These are phyloP conservation scores for Linnemannia schmuckeri DNA, from an alignment of 192 early-diverging fungal genomes.

Conservation along the genomic window DNA sequence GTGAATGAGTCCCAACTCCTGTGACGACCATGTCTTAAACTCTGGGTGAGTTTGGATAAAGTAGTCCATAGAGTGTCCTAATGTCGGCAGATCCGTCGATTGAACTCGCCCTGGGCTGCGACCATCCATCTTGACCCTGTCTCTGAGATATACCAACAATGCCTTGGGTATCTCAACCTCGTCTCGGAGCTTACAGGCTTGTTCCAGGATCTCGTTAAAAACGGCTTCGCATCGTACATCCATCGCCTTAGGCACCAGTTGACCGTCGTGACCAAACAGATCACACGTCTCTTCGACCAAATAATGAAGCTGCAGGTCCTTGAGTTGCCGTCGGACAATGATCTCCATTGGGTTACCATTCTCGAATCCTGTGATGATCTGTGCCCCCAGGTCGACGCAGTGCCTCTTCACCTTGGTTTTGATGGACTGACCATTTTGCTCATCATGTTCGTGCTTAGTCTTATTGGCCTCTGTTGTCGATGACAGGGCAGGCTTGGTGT, in stretches of 20 bases:
- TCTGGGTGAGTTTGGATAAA: slow-evolving; percentile 58
- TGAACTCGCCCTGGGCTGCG: slow-evolving; percentile 14
- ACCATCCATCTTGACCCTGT: slow-evolving; percentile 5
- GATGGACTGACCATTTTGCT: background rate
- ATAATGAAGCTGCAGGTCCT: slow-evolving; percentile 42
- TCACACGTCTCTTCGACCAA: slow-evolving; percentile 36
- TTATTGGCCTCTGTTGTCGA: background rate
- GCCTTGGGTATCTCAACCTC: slow-evolving; percentile 1
- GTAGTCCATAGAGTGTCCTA: slow-evolving; percentile 61
- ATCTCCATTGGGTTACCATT: slow-evolving; percentile 62
- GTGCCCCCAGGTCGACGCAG: slow-evolving; percentile 61
- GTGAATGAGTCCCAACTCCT: slow-evolving; percentile 58
- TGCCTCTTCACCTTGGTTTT: slow-evolving; percentile 15
- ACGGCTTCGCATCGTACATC: slow-evolving; percentile 43
- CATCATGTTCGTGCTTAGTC: background rate
- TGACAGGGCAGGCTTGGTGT: slow-evolving; percentile 3
- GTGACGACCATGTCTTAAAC: slow-evolving; percentile 27
- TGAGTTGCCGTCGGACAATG: slow-evolving; percentile 56
- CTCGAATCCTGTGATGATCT: slow-evolving; percentile 65
- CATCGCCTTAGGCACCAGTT: slow-evolving; percentile 31
- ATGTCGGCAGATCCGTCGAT: slow-evolving; percentile 29
- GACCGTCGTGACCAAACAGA: slow-evolving; percentile 35
- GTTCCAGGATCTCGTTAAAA: slow-evolving; percentile 59
- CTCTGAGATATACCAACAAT: slow-evolving; percentile 11
- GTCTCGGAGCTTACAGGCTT: slow-evolving; percentile 41